Conservation (phyloP, 805 yeast genomes). For the Kodamaea leandrae region DNA sequence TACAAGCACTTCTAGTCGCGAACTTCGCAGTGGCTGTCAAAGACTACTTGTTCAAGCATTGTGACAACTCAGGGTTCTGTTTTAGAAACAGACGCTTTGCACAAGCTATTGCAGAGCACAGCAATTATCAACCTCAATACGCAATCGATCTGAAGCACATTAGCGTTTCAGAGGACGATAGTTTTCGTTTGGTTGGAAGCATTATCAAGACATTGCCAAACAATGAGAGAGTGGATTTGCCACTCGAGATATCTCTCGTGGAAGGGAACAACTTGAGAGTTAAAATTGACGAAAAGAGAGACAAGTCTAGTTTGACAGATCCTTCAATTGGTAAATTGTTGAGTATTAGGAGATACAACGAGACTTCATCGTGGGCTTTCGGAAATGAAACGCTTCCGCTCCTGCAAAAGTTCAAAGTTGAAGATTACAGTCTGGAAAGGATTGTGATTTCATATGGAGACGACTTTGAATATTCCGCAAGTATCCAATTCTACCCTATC, state of each 20-base stretch:
- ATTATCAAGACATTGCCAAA: conserved; percentile 42
- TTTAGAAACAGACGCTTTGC: conserved; percentile 73
- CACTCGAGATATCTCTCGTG: conserved; percentile 57
- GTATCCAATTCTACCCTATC: conserved; percentile 48
- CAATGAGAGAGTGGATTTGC: conserved; percentile 36
- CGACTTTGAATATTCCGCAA: conserved; percentile 38
- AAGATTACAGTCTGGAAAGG: conserved; percentile 17
- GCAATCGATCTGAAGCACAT: conserved; percentile 20
- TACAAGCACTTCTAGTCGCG: background rate
- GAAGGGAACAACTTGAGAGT: conserved; percentile 60
- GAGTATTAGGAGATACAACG: conserved; percentile 54
- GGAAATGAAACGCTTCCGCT: conserved; percentile 14
- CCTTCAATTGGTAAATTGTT: conserved; percentile 19
- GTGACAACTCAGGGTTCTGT: conserved; percentile 83
- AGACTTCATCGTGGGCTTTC: conserved; percentile 60
- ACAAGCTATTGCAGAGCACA: conserved; percentile 14
- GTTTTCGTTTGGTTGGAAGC: conserved; percentile 41
- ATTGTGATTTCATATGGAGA: conserved; percentile 35
- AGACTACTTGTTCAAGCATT: conserved; percentile 68
- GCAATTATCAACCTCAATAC: conserved; percentile 20
- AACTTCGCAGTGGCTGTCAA: conserved; percentile 41
- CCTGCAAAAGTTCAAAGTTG: conserved; percentile 9
- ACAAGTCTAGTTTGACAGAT: conserved; percentile 7
- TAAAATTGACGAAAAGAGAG: conserved; percentile 59
- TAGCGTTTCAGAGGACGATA: conserved; percentile 6